Evolutionary conservation across 108 stramenopile genomes (phyloP).

Genomic region (Pseudonitzschia pungens): DNA sequence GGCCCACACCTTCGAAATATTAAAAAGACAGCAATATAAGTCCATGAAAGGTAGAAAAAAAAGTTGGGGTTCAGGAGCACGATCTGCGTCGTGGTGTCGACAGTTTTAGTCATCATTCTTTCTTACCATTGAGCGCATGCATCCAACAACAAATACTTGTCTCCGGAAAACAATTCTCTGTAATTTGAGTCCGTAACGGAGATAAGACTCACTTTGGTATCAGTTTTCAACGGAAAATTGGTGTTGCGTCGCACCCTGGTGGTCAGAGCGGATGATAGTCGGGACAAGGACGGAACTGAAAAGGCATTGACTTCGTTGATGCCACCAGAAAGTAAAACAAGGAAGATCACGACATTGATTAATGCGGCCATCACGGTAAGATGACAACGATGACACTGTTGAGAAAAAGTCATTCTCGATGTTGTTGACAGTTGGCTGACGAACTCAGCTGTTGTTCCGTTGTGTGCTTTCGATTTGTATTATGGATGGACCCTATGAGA

Average conservation of each 20-base stretch:
- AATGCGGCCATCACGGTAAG: neutral
- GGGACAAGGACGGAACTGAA: neutral
- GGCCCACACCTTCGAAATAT: constrained; percentile 46
- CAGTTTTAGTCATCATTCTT: neutral
- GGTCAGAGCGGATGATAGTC: neutral
- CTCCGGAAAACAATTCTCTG: constrained; percentile 15
- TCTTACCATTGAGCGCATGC: constrained; percentile 42
- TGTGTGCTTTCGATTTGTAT: neutral
- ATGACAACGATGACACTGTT: neutral
- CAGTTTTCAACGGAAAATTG: neutral
- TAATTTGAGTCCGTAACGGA: constrained; percentile 29
- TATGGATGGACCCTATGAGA: neutral
- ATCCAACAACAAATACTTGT: constrained; percentile 25
- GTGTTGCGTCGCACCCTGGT: neutral
- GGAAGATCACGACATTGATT: neutral
- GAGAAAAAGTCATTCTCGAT: neutral
- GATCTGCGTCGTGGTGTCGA: neutral
- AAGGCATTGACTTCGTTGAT: neutral
- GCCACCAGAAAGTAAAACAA: neutral
- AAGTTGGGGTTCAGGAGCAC: neutral
- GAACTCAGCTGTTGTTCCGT: neutral
- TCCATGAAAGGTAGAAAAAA: neutral
- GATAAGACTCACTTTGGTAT: neutral
- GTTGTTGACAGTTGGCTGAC: neutral
- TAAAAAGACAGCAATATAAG: neutral